Base-by-base conservation (phyloP, 768 basidiomycete genomes). In the Podaxis carcinomalis region DNA sequence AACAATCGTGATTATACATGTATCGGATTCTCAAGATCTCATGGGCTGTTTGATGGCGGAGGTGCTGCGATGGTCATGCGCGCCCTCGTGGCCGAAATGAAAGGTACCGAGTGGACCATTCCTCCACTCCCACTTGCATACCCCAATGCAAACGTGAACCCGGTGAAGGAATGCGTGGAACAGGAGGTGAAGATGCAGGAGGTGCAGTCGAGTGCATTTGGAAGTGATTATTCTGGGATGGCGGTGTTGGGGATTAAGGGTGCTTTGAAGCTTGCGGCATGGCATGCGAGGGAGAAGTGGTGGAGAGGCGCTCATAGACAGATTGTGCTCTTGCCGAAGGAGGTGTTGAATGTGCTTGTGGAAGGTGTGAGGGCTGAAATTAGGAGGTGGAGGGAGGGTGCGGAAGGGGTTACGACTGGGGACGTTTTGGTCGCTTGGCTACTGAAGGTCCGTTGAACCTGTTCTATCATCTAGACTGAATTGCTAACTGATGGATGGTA, bases 361-460 rank as follows among this genome's bases (percentile, higher is more conserved):
- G 69, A 75, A 13, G 62, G 65, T 6, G 72, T 73, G 7, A 71
- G 71, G 37, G 47, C 61, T 10, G 69, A 69, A 19, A 64, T 76
- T 13, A 62, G 63, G 27, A 57, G 57, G 10, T 64, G 68, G 23
- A 60, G 57, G 13, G 61, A 66, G 19, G 40, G 63, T 37, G 59
- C 59, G 1, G 62, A 66, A 0, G 52, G 63, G 39, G 67, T 73
- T 36, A 70, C 73, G 14, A 76, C 77, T 1, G 77, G 78, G 1
- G 77, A 78, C 61, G 68, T 79, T 36, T 68, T 78, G 19, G 71
- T 72, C 4, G 76, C 77, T 3, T 80, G 79, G 78, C 47, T 77
- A 23, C 64, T 75, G 62, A 78, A 78, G 68, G 78, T 78, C 52
- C 5, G 61, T 47, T 16, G 21, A 39, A 16, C 57, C 23, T 44